Evolutionary conservation across 2,329 filamentous ascomycete genomes (phyloP), one percentile per base, ranked within the genome.

Genomic region (Pseudogymnoascus sp.): DNA sequence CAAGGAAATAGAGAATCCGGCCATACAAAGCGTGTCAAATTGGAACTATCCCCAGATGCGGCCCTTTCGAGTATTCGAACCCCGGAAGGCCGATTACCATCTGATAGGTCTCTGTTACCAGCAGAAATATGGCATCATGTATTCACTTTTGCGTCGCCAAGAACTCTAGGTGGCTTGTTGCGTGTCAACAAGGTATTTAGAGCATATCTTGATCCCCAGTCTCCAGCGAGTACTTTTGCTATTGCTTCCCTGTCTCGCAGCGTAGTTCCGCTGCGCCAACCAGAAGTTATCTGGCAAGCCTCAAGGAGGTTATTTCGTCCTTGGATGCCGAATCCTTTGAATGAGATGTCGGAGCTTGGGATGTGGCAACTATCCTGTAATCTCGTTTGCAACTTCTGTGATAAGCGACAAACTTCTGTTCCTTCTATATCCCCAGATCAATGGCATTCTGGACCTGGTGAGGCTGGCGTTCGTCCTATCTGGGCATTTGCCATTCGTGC

Each of bases 301-400:
- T 88, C 89, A 67, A 83, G 89, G 69, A 85, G 85, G 67, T 74
- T 77, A 18, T 86, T 84, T 71, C 83, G 83, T 75, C 84, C 84
- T 25, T 81, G 81, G 66, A 84, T 92, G 77, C 90, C 90, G 54
- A 79, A 80, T 61, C 89, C 89, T 28, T 77, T 93, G 58, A 75
- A 77, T 59, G 81, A 79, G 62, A 82, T 81, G 70, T 82, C 83
- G 41, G 90, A 94, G 73, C 76, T 89, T 65, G 82, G 87, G 41
- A 92, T 92, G 88, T 91, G 90, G 83, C 83, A 82, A 68, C 76
- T 94, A 58, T 78, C 85, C 36, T 86, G 84, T 72, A 81, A 83
- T 57, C 76, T 70, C 30, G 74, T 70, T 60, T 95, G 90, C 72
- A 86, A 92, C 69, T 84, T 86, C 66, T 94, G 90, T 73, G 76